Conservation (phyloP, 352 stramenopile species). For the Globisporangium alternatum region DNA sequence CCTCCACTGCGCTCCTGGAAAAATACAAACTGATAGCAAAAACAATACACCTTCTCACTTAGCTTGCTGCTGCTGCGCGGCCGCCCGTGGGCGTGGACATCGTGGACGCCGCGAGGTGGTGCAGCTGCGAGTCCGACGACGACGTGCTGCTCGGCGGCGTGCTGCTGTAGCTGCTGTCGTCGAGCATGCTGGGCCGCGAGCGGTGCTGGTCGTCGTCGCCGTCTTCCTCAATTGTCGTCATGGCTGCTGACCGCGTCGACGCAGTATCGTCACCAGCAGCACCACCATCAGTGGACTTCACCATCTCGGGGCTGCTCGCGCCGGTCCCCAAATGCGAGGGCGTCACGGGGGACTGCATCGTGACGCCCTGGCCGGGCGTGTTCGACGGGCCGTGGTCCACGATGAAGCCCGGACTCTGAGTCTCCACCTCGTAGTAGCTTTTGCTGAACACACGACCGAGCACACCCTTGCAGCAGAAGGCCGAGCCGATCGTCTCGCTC, state of each 20-base stretch:
- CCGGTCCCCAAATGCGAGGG: conserved; percentile 31
- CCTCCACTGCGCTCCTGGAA: background rate
- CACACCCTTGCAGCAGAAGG: conserved; percentile 68
- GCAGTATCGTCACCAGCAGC: background rate
- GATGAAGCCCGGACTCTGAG: conserved; percentile 65
- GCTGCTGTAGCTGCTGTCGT: conserved; percentile 36
- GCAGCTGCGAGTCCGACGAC: conserved; percentile 19
- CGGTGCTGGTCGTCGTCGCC: conserved; percentile 20
- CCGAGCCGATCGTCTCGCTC: conserved; percentile 52
- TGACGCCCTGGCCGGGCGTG: conserved; percentile 62
- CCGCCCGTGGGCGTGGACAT: conserved; percentile 8
- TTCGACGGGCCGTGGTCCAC: conserved; percentile 47
- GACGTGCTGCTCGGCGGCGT: conserved; percentile 37
- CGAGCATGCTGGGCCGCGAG: conserved; percentile 29
- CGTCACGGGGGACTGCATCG: conserved; percentile 54
- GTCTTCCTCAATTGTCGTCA: conserved; percentile 26
- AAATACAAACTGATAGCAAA: conserved; percentile 2
- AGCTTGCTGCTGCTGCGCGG: conserved; percentile 26
- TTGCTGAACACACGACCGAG: conserved; percentile 51
- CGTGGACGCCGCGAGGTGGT: conserved; percentile 2
- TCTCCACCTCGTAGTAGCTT: conserved; percentile 84
- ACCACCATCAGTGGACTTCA: conserved; percentile 20
- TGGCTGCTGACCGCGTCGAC: conserved; percentile 5
- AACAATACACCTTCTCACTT: conserved; percentile 6
- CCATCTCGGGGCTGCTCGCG: conserved; percentile 31